These are phyloP conservation scores for Exophiala spinifera DNA, from an alignment of 2,329 filamentous ascomycete species.

Conservation along the genomic window DNA sequence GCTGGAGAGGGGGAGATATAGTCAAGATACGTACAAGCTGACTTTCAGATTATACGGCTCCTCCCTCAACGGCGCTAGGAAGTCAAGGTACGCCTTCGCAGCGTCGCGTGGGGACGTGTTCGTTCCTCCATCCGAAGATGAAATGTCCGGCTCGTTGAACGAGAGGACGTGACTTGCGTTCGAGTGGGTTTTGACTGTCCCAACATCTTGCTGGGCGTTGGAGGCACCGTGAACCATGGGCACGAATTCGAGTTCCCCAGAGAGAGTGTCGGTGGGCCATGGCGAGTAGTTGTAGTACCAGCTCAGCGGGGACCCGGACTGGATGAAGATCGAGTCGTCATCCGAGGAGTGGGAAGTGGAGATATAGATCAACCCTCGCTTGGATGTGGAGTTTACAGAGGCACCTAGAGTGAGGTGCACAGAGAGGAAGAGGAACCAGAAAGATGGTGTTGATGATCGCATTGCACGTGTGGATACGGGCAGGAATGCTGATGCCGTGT, in stretches of 20 bases:
- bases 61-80: slow-evolving; percentile 66
- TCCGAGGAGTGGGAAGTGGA: slow-evolving; percentile 50
- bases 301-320: slow-evolving; percentile 57
- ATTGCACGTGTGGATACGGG: neutral
- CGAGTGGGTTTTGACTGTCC: slow-evolving; percentile 7
- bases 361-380: slow-evolving; percentile 72
- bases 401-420: neutral
- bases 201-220: slow-evolving; percentile 8
- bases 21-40: neutral
- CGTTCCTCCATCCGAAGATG: slow-evolving; percentile 57
- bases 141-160: slow-evolving; percentile 76
- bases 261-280: slow-evolving; percentile 47
- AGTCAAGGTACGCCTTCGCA: slow-evolving; percentile 65
- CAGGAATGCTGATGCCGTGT: neutral
- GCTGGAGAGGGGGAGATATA: too few species aligned
- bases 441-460: neutral
- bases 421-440: neutral
- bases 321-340: slow-evolving; percentile 66
- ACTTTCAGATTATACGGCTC: slow-evolving; percentile 48
- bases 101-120: slow-evolving; percentile 59
- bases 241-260: slow-evolving; percentile 63
- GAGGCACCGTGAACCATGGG: slow-evolving; percentile 74
- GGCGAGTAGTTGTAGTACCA: slow-evolving; percentile 84
- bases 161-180: slow-evolving; percentile 62
- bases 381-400: slow-evolving; percentile 37